Conservation (phyloP, 148 eudicot genomes). For the Dysphania ambrosioides region DNA sequence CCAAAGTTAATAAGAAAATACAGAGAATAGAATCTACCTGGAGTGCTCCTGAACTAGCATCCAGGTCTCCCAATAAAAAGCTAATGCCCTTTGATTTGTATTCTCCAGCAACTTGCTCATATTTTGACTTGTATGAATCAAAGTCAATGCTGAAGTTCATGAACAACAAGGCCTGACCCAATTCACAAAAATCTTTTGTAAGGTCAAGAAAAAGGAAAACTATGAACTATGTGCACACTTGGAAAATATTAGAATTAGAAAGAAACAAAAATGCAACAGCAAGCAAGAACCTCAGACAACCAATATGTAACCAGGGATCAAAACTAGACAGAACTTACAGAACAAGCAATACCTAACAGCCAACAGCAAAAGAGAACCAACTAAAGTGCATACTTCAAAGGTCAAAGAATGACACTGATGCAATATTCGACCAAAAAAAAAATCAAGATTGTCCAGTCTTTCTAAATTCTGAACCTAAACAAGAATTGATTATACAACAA, state of each 20-base stretch:
- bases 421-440: too few relatives aligned
- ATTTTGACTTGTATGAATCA: slow-evolving; percentile 63
- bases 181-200: background rate
- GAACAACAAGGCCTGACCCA: slow-evolving; percentile 78
- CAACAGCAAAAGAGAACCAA: background rate
- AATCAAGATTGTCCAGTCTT: too few relatives aligned
- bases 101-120: slow-evolving; percentile 67
- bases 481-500: too few relatives aligned
- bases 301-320: background rate
- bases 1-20: background rate
- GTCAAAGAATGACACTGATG: too few relatives aligned
- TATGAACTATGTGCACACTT: too few relatives aligned
- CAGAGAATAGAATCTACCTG: slow-evolving; percentile 48
- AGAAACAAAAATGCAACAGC: background rate
- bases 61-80: slow-evolving; percentile 80
- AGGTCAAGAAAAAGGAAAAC: background rate
- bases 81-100: slow-evolving; percentile 70
- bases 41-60: slow-evolving; percentile 81
- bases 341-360: background rate
- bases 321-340: background rate
- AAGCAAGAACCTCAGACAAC: background rate
- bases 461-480: too few relatives aligned
- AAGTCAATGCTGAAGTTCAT: slow-evolving; percentile 61
- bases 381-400: background rate
- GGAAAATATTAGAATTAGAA: too few relatives aligned